These are phyloP conservation scores for Breynia disticha DNA, from an alignment of 441 rosid genomes.

Conservation along the genomic window DNA sequence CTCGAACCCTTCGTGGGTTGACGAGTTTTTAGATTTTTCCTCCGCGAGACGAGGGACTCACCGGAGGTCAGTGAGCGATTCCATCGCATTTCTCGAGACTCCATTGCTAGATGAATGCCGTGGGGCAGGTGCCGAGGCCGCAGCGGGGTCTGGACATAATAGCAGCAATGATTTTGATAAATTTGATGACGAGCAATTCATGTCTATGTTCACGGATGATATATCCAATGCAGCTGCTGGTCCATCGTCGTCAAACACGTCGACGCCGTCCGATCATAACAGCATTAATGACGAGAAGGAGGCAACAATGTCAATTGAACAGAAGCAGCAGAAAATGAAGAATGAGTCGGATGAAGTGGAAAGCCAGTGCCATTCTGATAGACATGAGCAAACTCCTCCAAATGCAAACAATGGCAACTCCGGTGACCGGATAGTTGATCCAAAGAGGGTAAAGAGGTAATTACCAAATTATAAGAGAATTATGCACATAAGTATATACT, in stretches of 20 bases:
- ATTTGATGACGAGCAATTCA: constrained; percentile 52
- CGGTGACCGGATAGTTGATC: constrained; percentile 30
- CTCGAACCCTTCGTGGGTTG: constrained; percentile 69
- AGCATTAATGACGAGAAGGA: constrained; percentile 42
- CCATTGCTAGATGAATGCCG: constrained; percentile 28
- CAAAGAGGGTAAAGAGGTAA: constrained; percentile 64
- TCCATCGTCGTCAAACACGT: constrained; percentile 29
- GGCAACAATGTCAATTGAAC: constrained; percentile 17
- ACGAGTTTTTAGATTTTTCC: constrained; percentile 92
- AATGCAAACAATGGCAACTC: constrained; percentile 11
- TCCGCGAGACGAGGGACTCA: constrained; percentile 55
- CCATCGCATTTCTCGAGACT: constrained; percentile 45
- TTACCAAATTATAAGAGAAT: too few species aligned
- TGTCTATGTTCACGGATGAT: constrained; percentile 56
- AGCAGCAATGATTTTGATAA: constrained; percentile 28
- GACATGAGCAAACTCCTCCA: constrained; percentile 20
- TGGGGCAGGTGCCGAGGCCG: constrained; percentile 17
- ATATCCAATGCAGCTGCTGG: constrained; percentile 18
- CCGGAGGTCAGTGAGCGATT: constrained; percentile 79
- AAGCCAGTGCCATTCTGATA: constrained; percentile 30
- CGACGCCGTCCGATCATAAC: constrained; percentile 46
- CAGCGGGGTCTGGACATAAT: constrained; percentile 2
- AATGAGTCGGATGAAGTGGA: constrained; percentile 41
- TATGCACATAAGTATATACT: too few species aligned
- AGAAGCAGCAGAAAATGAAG: constrained; percentile 20